These are phyloP conservation scores for Asterochloris sp. DNA, from an alignment of 139 green algal genomes.

Conservation along the genomic window DNA sequence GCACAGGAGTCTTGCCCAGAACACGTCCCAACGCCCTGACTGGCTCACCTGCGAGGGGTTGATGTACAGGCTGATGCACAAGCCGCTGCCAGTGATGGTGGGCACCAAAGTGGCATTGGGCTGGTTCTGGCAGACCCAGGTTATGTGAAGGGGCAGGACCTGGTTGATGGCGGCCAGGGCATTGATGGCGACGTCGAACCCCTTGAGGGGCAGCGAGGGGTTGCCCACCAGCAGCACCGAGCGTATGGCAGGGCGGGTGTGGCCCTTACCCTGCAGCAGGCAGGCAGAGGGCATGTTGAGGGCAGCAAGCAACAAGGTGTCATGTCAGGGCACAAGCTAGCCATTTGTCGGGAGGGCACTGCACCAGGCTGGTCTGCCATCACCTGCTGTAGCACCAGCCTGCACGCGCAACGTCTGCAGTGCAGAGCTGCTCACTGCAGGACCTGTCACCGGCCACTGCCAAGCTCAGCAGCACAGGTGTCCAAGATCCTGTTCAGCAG, in stretches of 20 bases:
- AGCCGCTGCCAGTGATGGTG: constrained; percentile 21
- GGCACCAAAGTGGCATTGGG: constrained; percentile 27
- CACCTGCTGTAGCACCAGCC: not conserved
- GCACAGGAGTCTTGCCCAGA: no score
- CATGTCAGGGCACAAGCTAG: not conserved
- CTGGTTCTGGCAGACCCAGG: constrained; percentile 62
- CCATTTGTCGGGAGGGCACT: not conserved
- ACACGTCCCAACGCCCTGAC: no score
- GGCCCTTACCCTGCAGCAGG: not conserved
- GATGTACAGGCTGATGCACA: constrained; percentile 42
- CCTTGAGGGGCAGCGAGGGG: constrained; percentile 59
- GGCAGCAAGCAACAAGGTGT: not conserved
- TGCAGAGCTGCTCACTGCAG: no score
- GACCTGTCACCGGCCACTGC: no score
- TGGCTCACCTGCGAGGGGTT: constrained; percentile 29
- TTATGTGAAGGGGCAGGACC: constrained; percentile 43
- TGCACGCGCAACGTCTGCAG: not conserved
- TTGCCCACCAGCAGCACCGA: constrained; percentile 65
- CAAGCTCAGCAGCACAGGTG: no score
- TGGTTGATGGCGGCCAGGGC: constrained; percentile 40
- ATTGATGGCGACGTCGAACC: constrained; percentile 53
- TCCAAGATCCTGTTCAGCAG: no score
- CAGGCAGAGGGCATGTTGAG: not conserved
- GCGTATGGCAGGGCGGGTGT: not conserved
- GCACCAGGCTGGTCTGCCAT: not conserved